Base-by-base conservation (phyloP, 2,329 filamentous ascomycete genomes). In the Ampelomyces quisqualis region DNA sequence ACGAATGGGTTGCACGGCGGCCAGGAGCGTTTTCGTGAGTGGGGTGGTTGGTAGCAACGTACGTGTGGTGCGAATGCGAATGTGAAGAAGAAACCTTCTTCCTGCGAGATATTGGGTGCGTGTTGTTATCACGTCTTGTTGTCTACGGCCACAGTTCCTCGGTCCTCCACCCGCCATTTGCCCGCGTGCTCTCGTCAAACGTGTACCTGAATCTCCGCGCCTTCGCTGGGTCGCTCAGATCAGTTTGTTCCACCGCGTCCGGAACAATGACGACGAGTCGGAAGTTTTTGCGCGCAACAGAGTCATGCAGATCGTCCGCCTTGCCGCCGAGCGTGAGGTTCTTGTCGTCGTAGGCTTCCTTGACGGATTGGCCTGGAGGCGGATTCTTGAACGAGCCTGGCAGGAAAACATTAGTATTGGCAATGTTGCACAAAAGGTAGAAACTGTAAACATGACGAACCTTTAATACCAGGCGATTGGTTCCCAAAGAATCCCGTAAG, bases 401-500 rank as follows among this genome's bases (percentile, higher is more conserved):
- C n/a, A n/a, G n/a, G n/a, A n/a, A n/a, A n/a, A n/a, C n/a, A n/a
- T n/a, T n/a, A n/a, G n/a, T n/a, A n/a, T n/a, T n/a, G n/a, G n/a
- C n/a, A n/a, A n/a, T n/a, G n/a, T n/a, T n/a, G n/a, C n/a, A n/a
- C n/a, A n/a, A n/a, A n/a, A n/a, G n/a, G n/a, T n/a, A n/a, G n/a
- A n/a, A n/a, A n/a, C n/a, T n/a, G n/a, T n/a, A n/a, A n/a, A n/a
- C n/a, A n/a, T 10, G 32, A 65, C 68, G 35, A 64, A 81, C 81
- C 80, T 72, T 90, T 78, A 82, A 95, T 89, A 1, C 75, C 73
- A 5, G 91, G 91, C 53, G 80, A 85, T 55, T 93, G 70, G 67
- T 96, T 96, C 14, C 89, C 91, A 78, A 96, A 97, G 65, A 93
- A 88, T 34, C 81, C 87, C 35, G 87, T 90, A 24, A 96, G 68